Conservation (phyloP, 805 yeast genomes). For the Wickerhamiella alocasiicola region DNA sequence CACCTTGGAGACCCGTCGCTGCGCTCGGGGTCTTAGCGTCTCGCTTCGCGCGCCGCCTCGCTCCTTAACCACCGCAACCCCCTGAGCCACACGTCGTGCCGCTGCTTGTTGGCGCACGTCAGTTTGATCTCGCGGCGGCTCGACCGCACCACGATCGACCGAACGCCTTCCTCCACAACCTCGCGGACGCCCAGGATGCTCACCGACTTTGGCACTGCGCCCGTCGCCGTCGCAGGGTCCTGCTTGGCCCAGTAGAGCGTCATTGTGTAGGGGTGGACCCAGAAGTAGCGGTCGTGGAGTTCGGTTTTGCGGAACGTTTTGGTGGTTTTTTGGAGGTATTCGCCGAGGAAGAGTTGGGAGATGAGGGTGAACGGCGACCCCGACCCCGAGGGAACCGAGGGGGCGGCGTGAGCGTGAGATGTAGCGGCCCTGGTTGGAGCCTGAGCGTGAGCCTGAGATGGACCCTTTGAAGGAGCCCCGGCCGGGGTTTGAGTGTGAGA, state of each 20-base stretch:
- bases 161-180: slow-evolving; percentile 72
- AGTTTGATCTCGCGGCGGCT: slow-evolving; percentile 54
- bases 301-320: slow-evolving; percentile 53
- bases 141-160: slow-evolving; percentile 66
- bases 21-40: no score
- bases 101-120: slow-evolving; percentile 75
- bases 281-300: slow-evolving; percentile 84
- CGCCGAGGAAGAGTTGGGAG: slow-evolving; percentile 91
- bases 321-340: slow-evolving; percentile 73
- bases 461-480: no score
- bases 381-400: no score
- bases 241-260: slow-evolving; percentile 80
- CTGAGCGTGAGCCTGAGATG: no score
- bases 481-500: no score
- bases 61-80: slow-evolving; percentile 71
- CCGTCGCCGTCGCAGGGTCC: slow-evolving; percentile 56
- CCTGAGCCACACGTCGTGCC: slow-evolving; percentile 86
- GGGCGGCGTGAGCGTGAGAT: no score
- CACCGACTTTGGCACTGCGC: slow-evolving; percentile 55
- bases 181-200: slow-evolving; percentile 62
- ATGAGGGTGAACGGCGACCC: no score
- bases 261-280: slow-evolving; percentile 91
- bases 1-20: no score
- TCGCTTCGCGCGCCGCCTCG: no score
- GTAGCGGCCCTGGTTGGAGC: no score